Evolutionary conservation across 106 monocot species (phyloP).

Genomic region (Platanthera guangdongensis): DNA sequence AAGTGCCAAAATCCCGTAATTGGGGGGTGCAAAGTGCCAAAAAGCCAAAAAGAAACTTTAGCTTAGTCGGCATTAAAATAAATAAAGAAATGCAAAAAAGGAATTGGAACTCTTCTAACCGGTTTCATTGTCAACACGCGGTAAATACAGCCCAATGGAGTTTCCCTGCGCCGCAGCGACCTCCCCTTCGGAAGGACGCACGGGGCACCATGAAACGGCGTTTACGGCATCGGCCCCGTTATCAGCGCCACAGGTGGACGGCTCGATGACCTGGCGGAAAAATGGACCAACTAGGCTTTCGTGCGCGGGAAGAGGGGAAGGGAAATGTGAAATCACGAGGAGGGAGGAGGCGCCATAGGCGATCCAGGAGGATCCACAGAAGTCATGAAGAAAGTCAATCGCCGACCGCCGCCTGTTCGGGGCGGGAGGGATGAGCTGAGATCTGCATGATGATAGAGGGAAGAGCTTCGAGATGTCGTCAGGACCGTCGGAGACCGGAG

Average conservation of each 20-base stretch:
- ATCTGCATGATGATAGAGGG: conserved; percentile 35
- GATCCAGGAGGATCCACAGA: conserved; percentile 78
- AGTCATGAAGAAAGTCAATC: conserved; percentile 68
- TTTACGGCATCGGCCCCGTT: conserved; percentile 14
- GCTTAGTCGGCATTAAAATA: too few species aligned
- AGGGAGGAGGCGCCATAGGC: conserved; percentile 74
- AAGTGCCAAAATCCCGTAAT: too few species aligned
- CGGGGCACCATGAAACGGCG: conserved; percentile 72
- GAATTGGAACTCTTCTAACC: conserved; percentile 10
- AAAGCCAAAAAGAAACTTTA: too few species aligned
- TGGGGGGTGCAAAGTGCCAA: too few species aligned
- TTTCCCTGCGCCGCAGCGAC: conserved; percentile 47
- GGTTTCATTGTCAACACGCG: conserved; percentile 17
- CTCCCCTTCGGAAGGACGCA: conserved; percentile 44
- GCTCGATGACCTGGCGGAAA: conserved; percentile 79
- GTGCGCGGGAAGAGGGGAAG: conserved; percentile 31
- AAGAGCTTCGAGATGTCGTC: conserved; percentile 18
- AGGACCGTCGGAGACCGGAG: not conserved
- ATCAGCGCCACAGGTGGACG: conserved; percentile 1
- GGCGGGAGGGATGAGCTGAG: conserved; percentile 55
- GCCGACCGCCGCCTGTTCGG: conserved; percentile 56
- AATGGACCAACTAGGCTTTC: conserved; percentile 35
- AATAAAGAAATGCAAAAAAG: not conserved
- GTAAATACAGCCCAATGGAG: conserved; percentile 36
- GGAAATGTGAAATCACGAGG: conserved; percentile 65